Percentiles rank a stretch among this genome's conserved stretches.
These are phyloP conservation scores for Volutella citrinella DNA, from an alignment of 2,329 filamentous ascomycete species.

Conservation along the genomic window DNA sequence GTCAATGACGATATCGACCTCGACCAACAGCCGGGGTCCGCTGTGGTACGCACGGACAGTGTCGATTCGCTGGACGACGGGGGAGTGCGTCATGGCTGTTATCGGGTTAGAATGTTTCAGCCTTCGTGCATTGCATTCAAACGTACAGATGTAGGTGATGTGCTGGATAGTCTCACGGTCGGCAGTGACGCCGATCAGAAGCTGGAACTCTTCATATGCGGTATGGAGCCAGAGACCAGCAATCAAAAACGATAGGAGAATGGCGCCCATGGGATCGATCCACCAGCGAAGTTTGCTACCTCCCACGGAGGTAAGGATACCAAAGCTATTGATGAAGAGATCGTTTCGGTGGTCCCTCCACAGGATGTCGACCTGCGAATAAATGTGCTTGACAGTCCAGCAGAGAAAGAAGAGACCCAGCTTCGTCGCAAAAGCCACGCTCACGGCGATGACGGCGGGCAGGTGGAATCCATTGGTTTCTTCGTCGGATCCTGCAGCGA, in stretches of 20 bases:
- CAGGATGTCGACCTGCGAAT: constrained; percentile 4
- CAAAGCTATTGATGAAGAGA: constrained; percentile 1
- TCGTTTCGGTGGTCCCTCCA: constrained; percentile 4
- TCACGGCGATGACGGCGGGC: too few species aligned
- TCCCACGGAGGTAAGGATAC: constrained; percentile 3
- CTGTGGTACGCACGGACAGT: constrained; percentile 2
- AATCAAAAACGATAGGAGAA: too few species aligned
- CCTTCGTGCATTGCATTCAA: too few species aligned
- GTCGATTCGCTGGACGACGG: constrained; percentile 1
- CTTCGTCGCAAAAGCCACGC: constrained; percentile 3
- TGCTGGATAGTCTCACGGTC: too few species aligned
- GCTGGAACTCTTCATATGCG: too few species aligned
- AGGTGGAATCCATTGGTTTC: not conserved
- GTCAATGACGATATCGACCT: constrained; percentile 6
- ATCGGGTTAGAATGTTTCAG: too few species aligned
- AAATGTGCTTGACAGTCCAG: constrained; percentile 4
- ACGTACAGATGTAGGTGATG: too few species aligned
- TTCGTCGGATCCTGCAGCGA: not conserved
- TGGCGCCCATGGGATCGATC: constrained; percentile 1
- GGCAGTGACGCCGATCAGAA: too few species aligned
- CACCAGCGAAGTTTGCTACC: constrained; percentile 3
- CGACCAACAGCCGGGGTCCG: constrained; percentile 1
- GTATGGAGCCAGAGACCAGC: too few species aligned
- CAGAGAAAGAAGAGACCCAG: constrained; percentile 1
- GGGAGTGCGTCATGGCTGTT: too few species aligned